Conservation (phyloP, 495 filamentous ascomycete species). For the Pseudomonodictys pantanalensis region DNA sequence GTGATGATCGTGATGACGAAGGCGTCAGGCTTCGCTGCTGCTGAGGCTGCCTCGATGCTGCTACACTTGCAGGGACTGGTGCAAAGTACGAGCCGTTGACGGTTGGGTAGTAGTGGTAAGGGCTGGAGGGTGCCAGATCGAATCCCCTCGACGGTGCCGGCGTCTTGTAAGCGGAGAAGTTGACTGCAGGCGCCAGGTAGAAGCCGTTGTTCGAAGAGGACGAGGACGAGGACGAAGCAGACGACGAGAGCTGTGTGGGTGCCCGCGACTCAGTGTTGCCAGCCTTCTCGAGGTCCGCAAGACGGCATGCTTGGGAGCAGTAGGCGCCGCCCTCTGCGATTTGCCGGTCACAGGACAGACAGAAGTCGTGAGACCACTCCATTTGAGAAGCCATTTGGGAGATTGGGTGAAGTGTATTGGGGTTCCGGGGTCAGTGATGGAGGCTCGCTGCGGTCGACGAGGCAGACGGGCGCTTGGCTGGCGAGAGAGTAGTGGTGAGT, state of each 20-base stretch:
- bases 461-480: not conserved
- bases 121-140: conserved; percentile 23
- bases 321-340: conserved; percentile 71
- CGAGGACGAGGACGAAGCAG: conserved; percentile 20
- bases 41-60: conserved; percentile 31
- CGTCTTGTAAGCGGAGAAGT: conserved; percentile 55
- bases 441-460: not conserved
- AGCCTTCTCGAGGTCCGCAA: conserved; percentile 80
- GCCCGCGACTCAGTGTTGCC: conserved; percentile 16
- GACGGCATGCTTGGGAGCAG: conserved; percentile 88
- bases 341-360: conserved; percentile 89
- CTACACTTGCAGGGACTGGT: conserved; percentile 8
- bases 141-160: conserved; percentile 22
- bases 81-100: conserved; percentile 31
- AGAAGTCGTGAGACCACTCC: conserved; percentile 90
- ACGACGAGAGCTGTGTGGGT: conserved; percentile 29
- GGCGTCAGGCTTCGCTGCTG: conserved; percentile 56
- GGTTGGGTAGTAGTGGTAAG: conserved; percentile 24
- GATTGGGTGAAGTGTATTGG: not conserved
- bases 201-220: conserved; percentile 48
- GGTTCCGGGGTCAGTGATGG: not conserved
- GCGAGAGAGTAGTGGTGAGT: not conserved
- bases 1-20: conserved; percentile 80
- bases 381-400: conserved; percentile 44
- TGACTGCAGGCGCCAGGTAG: conserved; percentile 67